Conservation (phyloP, 106 monocot genomes). For the Dendrobium huoshanense region DNA sequence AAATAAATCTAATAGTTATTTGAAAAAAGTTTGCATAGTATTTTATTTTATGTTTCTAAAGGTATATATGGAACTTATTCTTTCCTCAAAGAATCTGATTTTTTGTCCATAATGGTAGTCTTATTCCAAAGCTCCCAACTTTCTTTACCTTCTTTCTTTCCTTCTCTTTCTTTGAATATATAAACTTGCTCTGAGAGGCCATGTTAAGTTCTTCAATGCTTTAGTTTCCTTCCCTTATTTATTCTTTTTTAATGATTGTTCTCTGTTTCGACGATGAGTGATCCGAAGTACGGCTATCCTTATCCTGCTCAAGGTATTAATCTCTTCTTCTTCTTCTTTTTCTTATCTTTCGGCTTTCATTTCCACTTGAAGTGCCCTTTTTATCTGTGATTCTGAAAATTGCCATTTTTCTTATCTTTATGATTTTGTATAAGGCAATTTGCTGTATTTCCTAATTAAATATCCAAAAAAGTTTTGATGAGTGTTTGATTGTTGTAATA, state of each 20-base stretch:
- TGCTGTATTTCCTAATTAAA: neutral
- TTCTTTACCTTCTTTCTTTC: neutral
- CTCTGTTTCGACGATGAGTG: constrained; percentile 30
- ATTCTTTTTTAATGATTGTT: neutral
- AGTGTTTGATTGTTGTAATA: too few species aligned
- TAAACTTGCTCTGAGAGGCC: neutral
- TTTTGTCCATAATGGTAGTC: neutral
- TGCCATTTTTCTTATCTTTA: neutral
- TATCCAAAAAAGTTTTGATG: too few species aligned
- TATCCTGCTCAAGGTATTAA: constrained; percentile 75
- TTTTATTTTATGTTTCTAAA: too few species aligned
- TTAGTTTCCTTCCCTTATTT: neutral
- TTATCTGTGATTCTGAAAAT: neutral
- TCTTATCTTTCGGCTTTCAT: neutral
- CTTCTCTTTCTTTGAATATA: neutral
- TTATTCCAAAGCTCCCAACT: neutral
- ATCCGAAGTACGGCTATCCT: constrained; percentile 63
- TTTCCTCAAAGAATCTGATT: too few species aligned
- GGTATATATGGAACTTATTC: too few species aligned
- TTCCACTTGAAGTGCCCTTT: neutral
- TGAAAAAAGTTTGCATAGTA: too few species aligned
- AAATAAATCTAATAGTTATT: too few species aligned
- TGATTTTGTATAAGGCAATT: neutral
- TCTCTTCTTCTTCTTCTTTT: neutral
- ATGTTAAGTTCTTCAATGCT: neutral